phyloP scores from a whole-genome alignment of 805 yeast genomes.

The Komagataella ulmi region DNA sequence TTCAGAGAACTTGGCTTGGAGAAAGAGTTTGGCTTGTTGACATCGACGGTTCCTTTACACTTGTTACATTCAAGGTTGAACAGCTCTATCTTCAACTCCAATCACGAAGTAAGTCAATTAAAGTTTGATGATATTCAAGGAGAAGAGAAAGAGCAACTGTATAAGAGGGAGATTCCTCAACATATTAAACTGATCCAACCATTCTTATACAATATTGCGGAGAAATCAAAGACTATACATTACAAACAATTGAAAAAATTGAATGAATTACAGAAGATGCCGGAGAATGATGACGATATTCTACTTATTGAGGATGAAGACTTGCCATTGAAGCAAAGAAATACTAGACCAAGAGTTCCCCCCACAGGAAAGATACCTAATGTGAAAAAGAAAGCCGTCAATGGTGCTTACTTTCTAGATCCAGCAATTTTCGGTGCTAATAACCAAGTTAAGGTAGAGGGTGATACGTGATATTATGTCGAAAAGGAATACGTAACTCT shows the following conservation, averaged over 20 bases:
- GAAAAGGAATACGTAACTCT: background rate
- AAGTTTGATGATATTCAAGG: slow-evolving; percentile 57
- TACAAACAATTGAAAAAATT: slow-evolving; percentile 29
- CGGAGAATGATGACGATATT: slow-evolving; percentile 29
- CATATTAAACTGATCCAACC: slow-evolving; percentile 50
- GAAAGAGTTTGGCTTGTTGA: slow-evolving; percentile 75
- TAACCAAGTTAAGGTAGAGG: background rate
- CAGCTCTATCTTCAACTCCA: slow-evolving; percentile 35
- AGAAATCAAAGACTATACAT: slow-evolving; percentile 26
- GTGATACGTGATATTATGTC: background rate
- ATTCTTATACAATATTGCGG: slow-evolving; percentile 28
- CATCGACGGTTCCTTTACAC: slow-evolving; percentile 82
- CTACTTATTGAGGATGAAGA: slow-evolving; percentile 71
- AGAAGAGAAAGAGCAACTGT: slow-evolving; percentile 36
- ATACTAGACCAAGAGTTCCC: slow-evolving; percentile 68
- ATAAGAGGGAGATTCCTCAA: slow-evolving; percentile 32
- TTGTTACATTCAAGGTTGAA: slow-evolving; percentile 66
- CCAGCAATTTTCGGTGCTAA: slow-evolving; percentile 3
- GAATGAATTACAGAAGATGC: slow-evolving; percentile 13
- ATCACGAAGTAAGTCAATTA: slow-evolving; percentile 29
- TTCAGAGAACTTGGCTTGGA: slow-evolving; percentile 89
- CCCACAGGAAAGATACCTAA: slow-evolving; percentile 79
- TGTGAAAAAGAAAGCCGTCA: slow-evolving; percentile 48
- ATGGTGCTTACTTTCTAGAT: slow-evolving; percentile 41
- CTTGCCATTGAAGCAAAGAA: slow-evolving; percentile 65